These are phyloP conservation scores for Paraphaeosphaeria minitans DNA, from an alignment of 2,329 filamentous ascomycete species.

Conservation along the genomic window DNA sequence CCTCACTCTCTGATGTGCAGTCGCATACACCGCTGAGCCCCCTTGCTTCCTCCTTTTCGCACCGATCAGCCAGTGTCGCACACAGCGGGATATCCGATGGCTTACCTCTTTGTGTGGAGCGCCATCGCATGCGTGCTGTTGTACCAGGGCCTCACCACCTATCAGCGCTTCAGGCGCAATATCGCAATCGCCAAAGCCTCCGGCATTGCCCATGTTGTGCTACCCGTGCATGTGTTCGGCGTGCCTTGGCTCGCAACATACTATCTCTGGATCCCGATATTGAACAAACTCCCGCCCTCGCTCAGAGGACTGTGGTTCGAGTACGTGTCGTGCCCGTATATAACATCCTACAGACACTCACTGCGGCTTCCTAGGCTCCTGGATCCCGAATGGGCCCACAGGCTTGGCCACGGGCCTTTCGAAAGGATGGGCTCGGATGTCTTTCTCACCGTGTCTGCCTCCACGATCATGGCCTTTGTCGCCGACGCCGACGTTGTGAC, in stretches of 20 bases:
- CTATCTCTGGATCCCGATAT: slow-evolving; percentile 60
- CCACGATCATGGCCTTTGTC: slow-evolving; percentile 59
- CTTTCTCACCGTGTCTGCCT: slow-evolving; percentile 68
- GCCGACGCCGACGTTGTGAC: slow-evolving; percentile 68
- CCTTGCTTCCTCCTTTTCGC: slow-evolving; percentile 8
- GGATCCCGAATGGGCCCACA: slow-evolving; percentile 65
- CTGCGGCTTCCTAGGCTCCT: slow-evolving; percentile 52
- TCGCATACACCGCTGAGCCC: neutral
- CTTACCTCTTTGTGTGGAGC: slow-evolving; percentile 31
- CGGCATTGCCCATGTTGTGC: slow-evolving; percentile 51
- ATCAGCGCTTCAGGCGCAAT: slow-evolving; percentile 48
- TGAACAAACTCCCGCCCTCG: slow-evolving; percentile 60
- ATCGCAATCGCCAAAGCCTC: slow-evolving; percentile 53
- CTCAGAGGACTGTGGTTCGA: slow-evolving; percentile 65
- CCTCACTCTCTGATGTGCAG: neutral
- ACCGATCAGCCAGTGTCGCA: neutral
- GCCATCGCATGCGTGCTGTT: slow-evolving; percentile 36
- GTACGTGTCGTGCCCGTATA: slow-evolving; percentile 51
- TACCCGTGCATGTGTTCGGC: slow-evolving; percentile 56
- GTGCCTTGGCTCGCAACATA: slow-evolving; percentile 62
- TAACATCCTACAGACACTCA: slow-evolving; percentile 12
- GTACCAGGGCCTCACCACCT: slow-evolving; percentile 39
- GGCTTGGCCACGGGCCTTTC: slow-evolving; percentile 63
- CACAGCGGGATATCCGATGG: slow-evolving; percentile 24
- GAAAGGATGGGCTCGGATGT: slow-evolving; percentile 63